Base-by-base conservation (phyloP, 768 basidiomycete genomes). In the Glaciozyma antarctica region DNA sequence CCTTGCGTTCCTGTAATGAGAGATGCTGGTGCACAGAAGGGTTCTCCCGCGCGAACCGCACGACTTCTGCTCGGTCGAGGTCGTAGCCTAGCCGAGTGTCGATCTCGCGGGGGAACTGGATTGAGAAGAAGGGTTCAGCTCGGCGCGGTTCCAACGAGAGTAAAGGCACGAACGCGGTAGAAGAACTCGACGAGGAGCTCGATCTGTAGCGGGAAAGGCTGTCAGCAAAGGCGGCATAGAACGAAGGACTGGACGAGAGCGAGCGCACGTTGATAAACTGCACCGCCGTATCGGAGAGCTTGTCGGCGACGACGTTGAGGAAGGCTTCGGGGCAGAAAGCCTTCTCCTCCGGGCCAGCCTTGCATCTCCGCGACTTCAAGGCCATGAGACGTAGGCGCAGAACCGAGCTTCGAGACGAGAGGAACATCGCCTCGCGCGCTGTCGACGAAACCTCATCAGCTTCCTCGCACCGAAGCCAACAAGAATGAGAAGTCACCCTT, bases 141-240 rank as follows among this genome's bases (percentile, higher is more conserved):
- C 51, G 21, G 16, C 26, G 26, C 22, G 30, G 21, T 22, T 30
- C 22, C 38, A 22, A 9, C 15, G 56, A 41, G 24, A 26, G 0
- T 24, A 32, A 28, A 51, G 32, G 32, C 26, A 75, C 82, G 52
- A 70, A 88, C 90, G 81, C 94, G 90, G 74, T 98, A 95, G 81
- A 98, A 98, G 81, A 98, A 99, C 72, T 97, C 93, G 73, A 95
- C 93, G 2, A 98, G 82, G 15, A 99, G 81, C 76, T 99, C 95
- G 65, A 99, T 95, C 69, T 70, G 58, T 8, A 21, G 30, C 19
- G 21, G 13, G 15, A 21, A 32, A 19, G 5, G 30, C 28, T 3
- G 19, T 58, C 15, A 32, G 41, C 22, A 26, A n/a, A 43, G 48
- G 21, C 44, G 17, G 15, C n/a, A n/a, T n/a, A n/a, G 5, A 16